These are phyloP conservation scores for Perkinsus olseni DNA, from an alignment of 169 alveolate species.

Conservation along the genomic window DNA sequence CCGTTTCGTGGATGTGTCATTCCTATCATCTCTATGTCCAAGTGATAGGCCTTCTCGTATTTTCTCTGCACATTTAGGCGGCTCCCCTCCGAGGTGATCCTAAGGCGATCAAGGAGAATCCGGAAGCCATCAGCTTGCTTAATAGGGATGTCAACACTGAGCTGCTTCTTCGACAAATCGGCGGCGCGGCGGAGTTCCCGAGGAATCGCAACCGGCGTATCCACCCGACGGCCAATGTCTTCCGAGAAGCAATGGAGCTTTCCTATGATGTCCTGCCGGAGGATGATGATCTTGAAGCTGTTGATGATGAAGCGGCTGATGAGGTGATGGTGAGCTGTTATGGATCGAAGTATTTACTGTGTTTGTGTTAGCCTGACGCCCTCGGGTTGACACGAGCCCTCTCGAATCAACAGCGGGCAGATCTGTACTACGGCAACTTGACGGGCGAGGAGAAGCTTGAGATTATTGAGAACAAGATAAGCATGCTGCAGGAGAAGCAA, in stretches of 20 bases:
- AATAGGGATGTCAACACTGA: not conserved
- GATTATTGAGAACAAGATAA: not conserved
- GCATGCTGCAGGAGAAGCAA: not conserved
- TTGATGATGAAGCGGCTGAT: not conserved
- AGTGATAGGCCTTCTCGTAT: too few relatives aligned
- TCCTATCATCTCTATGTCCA: too few relatives aligned
- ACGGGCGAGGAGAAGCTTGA: not conserved
- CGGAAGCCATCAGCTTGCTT: not conserved
- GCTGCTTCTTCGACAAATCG: not conserved
- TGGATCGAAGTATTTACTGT: not conserved
- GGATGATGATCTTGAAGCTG: not conserved
- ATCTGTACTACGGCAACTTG: not conserved
- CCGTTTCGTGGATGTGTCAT: too few relatives aligned
- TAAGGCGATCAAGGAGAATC: not conserved
- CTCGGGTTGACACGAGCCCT: not conserved
- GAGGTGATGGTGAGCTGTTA: not conserved
- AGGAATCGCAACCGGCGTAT: not conserved
- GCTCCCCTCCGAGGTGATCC: not conserved
- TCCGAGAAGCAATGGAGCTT: not conserved
- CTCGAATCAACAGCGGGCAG: not conserved
- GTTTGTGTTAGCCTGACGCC: not conserved
- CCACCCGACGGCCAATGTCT: not conserved
- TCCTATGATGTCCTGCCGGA: conserved; percentile 1
- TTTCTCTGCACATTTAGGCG: not conserved
- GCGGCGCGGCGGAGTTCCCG: conserved; percentile 6